Evolutionary conservation across 768 basidiomycete species (phyloP).

Genomic region (Phlegmacium glaucopus): DNA sequence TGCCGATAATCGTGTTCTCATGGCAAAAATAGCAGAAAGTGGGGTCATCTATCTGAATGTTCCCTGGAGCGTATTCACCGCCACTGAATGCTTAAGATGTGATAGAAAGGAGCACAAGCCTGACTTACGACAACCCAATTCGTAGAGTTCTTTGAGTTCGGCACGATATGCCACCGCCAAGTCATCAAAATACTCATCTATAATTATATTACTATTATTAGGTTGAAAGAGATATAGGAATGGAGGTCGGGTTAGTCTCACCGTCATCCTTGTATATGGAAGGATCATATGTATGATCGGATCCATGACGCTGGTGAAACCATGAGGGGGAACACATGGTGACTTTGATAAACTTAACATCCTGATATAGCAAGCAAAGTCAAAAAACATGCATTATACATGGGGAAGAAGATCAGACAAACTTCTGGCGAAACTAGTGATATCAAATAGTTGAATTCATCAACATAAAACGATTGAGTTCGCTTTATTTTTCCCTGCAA

Average conservation of each 20-base stretch:
- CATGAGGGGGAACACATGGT: constrained; percentile 71
- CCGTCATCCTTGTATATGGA: constrained; percentile 61
- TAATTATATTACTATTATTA: neutral
- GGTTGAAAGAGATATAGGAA: neutral
- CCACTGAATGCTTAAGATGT: neutral
- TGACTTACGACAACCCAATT: constrained; percentile 44
- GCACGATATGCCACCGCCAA: constrained; percentile 44
- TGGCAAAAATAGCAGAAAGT: constrained; percentile 66
- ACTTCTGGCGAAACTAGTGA: constrained; percentile 53
- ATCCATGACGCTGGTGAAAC: constrained; percentile 68
- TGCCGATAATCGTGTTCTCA: constrained; percentile 46
- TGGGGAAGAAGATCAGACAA: constrained; percentile 1
- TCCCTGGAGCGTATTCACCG: constrained; percentile 32
- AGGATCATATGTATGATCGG: constrained; percentile 51
- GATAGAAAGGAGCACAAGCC: neutral
- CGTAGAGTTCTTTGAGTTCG: constrained; percentile 46
- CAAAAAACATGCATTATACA: constrained; percentile 5
- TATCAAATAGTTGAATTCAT: constrained; percentile 63
- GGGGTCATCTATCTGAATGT: constrained; percentile 51
- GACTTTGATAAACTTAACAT: constrained; percentile 65
- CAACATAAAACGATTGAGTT: constrained; percentile 56
- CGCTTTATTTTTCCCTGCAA: constrained; percentile 61
- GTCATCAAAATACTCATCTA: constrained; percentile 52
- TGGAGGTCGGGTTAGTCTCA: constrained; percentile 13
- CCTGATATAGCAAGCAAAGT: constrained; percentile 31